Evolutionary conservation across 495 filamentous ascomycete species (phyloP).

Genomic region (Lindgomyces ingoldianus): DNA sequence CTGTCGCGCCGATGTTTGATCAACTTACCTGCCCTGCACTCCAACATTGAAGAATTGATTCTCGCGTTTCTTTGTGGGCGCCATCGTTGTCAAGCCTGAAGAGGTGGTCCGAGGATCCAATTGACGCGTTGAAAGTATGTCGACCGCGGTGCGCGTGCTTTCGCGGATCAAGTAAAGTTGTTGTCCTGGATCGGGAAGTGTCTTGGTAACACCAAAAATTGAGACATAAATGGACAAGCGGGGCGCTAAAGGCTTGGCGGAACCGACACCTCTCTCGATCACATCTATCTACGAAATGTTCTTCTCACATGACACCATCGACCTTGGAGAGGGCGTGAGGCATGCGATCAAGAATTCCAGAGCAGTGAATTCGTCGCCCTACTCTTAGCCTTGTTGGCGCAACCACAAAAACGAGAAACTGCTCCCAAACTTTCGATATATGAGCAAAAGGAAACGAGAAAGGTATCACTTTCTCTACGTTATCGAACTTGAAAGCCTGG

Average conservation of each 20-base stretch:
- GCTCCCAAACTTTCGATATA: no score
- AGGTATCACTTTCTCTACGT: no score
- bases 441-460: no score
- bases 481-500: no score
- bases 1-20: background rate
- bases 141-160: background rate
- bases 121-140: conserved; percentile 16
- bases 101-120: background rate
- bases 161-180: background rate
- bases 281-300: no score
- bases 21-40: conserved; percentile 62
- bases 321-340: no score
- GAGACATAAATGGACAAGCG: background rate
- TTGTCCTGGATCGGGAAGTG: background rate
- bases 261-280: background rate
- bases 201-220: background rate
- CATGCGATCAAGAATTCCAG: no score
- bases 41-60: conserved; percentile 66
- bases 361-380: no score
- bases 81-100: conserved; percentile 1
- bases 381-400: no score
- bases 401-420: no score
- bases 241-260: background rate
- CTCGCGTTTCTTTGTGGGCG: conserved; percentile 25
- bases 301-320: no score